Percentiles rank a stretch among this genome's conserved stretches.
These are phyloP conservation scores for Juglanconis sp. DNA, from an alignment of 2,329 filamentous ascomycete species.

Conservation along the genomic window DNA sequence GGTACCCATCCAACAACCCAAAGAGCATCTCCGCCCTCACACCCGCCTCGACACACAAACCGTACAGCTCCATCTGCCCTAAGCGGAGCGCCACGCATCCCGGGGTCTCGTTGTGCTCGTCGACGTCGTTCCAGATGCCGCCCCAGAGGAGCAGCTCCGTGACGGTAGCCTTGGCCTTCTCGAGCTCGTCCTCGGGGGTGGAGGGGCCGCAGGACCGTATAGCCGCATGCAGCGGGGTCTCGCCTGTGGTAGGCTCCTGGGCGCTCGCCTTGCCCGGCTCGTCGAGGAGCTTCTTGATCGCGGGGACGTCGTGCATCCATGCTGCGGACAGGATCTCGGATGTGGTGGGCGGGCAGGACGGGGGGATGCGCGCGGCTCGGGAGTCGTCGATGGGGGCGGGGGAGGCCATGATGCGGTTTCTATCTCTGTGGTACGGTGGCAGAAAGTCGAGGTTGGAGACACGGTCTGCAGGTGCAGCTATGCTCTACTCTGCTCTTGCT, in stretches of 20 bases:
- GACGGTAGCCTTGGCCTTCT: conserved; percentile 65
- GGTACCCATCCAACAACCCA: conserved; percentile 77
- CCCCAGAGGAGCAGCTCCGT: conserved; percentile 79
- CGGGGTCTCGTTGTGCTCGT: conserved; percentile 82
- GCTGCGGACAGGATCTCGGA: conserved; percentile 52
- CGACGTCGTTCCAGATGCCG: conserved; percentile 96
- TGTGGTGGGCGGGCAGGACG: conserved; percentile 48
- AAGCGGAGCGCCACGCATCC: conserved; percentile 78
- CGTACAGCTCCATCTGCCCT: conserved; percentile 69
- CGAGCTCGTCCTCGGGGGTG: conserved; percentile 35
- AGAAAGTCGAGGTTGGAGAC: background rate
- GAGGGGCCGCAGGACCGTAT: conserved; percentile 68
- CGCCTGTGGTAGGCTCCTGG: conserved; percentile 81
- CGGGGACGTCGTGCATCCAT: conserved; percentile 59
- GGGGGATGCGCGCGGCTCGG: conserved; percentile 50
- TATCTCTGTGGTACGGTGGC: conserved; percentile 2
- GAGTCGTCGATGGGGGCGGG: conserved; percentile 40
- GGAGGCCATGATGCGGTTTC: background rate
- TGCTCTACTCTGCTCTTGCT: no score
- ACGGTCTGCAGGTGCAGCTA: no score
- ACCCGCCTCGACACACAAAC: conserved; percentile 82
- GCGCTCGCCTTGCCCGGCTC: conserved; percentile 64
- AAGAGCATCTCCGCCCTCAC: conserved; percentile 87
- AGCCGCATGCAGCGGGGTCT: conserved; percentile 84
- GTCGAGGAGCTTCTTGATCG: conserved; percentile 67